Base-by-base conservation (phyloP, 2,329 filamentous ascomycete genomes). In the Pestalotiopsis sp. region DNA sequence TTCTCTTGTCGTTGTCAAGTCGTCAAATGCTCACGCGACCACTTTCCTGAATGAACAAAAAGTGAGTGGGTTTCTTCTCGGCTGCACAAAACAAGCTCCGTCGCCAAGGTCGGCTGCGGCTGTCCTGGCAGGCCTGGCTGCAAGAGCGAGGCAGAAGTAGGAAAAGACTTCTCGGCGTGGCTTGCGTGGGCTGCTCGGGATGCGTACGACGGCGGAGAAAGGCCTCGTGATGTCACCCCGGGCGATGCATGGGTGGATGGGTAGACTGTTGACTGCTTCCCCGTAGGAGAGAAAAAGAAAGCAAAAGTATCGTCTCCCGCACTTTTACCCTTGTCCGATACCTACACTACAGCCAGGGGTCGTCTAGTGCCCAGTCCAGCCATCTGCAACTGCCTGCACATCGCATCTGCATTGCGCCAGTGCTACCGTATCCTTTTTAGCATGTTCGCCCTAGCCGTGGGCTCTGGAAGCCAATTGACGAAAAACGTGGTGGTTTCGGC, bases 51-150 rank as follows among this genome's bases (percentile, higher is more conserved):
- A 41, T 49, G 61, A 64, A 31, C 23, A 13, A 64, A 64, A 27
- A 36, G 61, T 49, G 61, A 27, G 61, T 56, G 49, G 64, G 36
- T 49, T 58, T 25, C 1, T 9, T 27, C 60, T 52, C 20, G 60
- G 31, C 38, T 38, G 36, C 25, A 27, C 23, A 38, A 49, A 49
- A 38, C 64, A 66, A 66, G 64, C 64, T 49, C 45, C 52, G 31
- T 20, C 12, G 64, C 17, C n/a, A 49, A 56, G 52, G 64, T 52
- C 39, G 39, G 61, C 61, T 39, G 39, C 31, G 59, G 23, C 17
- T 23, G 59, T 20, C 25, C 45, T 25, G 56, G 56, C 56, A 90
- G 7, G 20, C 11, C 45, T 23, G 36, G 27, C 59, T 27, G 59
- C 59, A 36, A 31, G 56, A 25, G 17, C 25, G 25, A 36, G 27